Conservation (phyloP, 106 monocot genomes). For the Dendrobium catenatum region DNA sequence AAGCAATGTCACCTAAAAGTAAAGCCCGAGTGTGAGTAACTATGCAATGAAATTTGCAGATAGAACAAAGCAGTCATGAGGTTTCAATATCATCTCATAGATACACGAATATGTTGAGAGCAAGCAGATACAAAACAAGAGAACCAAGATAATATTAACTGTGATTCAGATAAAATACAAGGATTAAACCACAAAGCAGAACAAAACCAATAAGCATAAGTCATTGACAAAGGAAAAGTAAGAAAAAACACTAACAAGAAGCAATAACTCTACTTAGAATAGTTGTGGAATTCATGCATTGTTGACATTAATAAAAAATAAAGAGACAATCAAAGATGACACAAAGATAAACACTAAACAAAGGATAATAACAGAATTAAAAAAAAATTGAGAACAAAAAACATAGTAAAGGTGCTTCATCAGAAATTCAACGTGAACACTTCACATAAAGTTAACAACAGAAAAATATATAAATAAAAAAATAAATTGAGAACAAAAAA, state of each 20-base stretch:
- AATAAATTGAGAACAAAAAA: not conserved
- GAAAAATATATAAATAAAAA: not conserved
- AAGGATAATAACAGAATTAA: not conserved
- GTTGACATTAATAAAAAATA: not conserved
- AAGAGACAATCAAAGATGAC: not conserved
- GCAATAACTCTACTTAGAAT: not conserved
- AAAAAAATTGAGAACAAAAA: not conserved
- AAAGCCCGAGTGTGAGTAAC: not conserved
- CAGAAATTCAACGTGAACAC: no score
- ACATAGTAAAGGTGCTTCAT: not conserved
- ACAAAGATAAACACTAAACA: not conserved
- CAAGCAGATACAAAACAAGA: not conserved
- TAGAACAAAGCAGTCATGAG: not conserved
- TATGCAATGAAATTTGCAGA: not conserved
- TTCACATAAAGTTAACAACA: not conserved
- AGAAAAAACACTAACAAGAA: not conserved
- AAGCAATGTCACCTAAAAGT: not conserved
- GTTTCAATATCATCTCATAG: not conserved
- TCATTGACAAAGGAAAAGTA: not conserved
- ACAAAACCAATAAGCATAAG: not conserved
- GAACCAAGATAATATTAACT: slow-evolving; percentile 1
- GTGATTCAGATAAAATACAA: not conserved
- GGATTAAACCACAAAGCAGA: not conserved
- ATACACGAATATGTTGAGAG: not conserved
- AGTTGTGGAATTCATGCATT: not conserved